Evolutionary conservation across 2,329 filamentous ascomycete species (phyloP).

Genomic region (Septoria linicola): DNA sequence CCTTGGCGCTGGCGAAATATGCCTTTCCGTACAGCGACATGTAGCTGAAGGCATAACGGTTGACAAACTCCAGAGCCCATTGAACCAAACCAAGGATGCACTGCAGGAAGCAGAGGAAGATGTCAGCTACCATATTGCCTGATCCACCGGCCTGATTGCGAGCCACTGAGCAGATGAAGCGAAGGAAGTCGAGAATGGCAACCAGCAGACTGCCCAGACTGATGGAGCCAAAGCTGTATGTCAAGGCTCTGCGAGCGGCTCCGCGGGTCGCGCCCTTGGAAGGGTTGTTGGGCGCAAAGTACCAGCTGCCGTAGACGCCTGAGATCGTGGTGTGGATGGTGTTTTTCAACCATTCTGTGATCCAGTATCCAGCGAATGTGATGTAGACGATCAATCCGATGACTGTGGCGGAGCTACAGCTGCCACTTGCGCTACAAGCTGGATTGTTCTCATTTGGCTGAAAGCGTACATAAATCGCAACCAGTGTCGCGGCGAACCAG

Average conservation of each 20-base stretch:
- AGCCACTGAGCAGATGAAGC: slow-evolving; percentile 79
- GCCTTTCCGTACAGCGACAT: slow-evolving; percentile 90
- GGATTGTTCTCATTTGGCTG: slow-evolving; percentile 61
- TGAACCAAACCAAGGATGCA: slow-evolving; percentile 76
- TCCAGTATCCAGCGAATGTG: slow-evolving; percentile 92
- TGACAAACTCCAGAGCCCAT: slow-evolving; percentile 80
- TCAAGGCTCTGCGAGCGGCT: slow-evolving; percentile 77
- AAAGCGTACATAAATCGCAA: slow-evolving; percentile 82
- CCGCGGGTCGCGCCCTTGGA: slow-evolving; percentile 78
- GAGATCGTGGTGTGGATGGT: slow-evolving; percentile 85
- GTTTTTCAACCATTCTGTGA: slow-evolving; percentile 91
- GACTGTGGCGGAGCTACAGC: slow-evolving; percentile 73
- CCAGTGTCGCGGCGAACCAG: slow-evolving; percentile 83
- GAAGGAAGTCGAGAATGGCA: slow-evolving; percentile 80
- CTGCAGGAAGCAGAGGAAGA: slow-evolving; percentile 71
- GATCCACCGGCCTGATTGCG: slow-evolving; percentile 62
- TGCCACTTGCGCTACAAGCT: slow-evolving; percentile 51
- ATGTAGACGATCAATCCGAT: slow-evolving; percentile 82
- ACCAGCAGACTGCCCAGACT: slow-evolving; percentile 81
- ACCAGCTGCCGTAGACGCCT: slow-evolving; percentile 91
- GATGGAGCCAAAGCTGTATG: slow-evolving; percentile 91
- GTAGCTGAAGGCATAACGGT: slow-evolving; percentile 67
- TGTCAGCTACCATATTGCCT: slow-evolving; percentile 66
- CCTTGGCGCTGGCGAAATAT: slow-evolving; percentile 83
- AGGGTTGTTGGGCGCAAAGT: slow-evolving; percentile 70